Evolutionary conservation across 345 rosid genomes (phyloP).

Genomic region (Turnera subulata): DNA sequence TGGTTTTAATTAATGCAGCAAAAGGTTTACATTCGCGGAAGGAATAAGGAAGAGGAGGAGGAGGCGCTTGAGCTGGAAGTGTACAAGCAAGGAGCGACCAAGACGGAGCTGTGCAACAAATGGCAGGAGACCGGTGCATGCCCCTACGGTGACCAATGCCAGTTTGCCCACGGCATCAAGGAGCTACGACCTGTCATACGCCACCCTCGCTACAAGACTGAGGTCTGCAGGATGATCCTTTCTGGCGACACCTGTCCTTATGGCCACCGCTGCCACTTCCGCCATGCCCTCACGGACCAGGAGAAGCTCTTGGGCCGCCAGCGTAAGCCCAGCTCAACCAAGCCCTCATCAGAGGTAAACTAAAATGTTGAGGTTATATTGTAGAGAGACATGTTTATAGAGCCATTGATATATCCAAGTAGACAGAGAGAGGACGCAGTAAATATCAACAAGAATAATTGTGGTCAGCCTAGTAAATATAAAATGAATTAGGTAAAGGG

Average conservation of each 20-base stretch:
- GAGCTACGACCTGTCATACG: conserved; percentile 89
- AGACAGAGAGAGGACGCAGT: conserved; percentile 6
- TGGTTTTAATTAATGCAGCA: conserved; percentile 20
- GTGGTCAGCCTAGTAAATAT: conserved; percentile 5
- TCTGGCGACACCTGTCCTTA: conserved; percentile 70
- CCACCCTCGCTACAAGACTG: conserved; percentile 87
- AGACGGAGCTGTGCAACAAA: conserved; percentile 94
- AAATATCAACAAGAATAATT: conserved; percentile 1
- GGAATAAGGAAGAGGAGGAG: conserved; percentile 45
- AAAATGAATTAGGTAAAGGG: conserved; percentile 4
- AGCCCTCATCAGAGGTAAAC: conserved; percentile 18
- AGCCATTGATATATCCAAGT: not conserved
- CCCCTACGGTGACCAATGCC: conserved; percentile 68
- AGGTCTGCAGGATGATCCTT: conserved; percentile 76
- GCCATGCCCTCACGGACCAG: conserved; percentile 78
- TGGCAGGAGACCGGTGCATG: conserved; percentile 97
- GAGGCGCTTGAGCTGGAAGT: conserved; percentile 58
- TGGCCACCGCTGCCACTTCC: conserved; percentile 95
- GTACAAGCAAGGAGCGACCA: conserved; percentile 76
- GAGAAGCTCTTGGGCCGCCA: conserved; percentile 30
- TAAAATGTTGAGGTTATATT: conserved; percentile 8
- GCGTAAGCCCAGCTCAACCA: not conserved
- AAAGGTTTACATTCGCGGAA: conserved; percentile 35
- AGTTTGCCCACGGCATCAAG: conserved; percentile 80
- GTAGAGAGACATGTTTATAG: conserved; percentile 19